phyloP scores from a whole-genome alignment of 768 basidiomycete genomes.

The Brasilioporus rufonigricans region DNA sequence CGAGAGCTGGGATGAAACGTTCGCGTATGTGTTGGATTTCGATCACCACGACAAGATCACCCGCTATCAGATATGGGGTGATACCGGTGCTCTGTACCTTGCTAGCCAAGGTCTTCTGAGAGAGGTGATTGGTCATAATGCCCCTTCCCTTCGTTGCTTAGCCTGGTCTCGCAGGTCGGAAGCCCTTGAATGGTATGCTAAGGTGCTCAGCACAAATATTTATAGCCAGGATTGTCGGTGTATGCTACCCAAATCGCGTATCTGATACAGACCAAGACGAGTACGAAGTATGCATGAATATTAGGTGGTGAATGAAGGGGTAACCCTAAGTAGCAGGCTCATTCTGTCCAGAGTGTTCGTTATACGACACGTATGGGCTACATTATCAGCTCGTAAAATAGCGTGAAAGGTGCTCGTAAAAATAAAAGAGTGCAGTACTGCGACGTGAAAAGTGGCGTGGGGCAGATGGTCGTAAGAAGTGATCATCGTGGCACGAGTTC shows the following conservation, averaged over 20 bases:
- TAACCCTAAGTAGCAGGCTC: not conserved
- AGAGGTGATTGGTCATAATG: slow-evolving; percentile 5
- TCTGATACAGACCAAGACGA: slow-evolving; percentile 15
- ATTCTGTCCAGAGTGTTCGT: slow-evolving; percentile 12
- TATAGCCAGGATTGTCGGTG: not conserved
- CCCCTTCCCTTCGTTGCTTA: not conserved
- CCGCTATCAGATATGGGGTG: slow-evolving; percentile 66
- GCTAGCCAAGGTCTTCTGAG: slow-evolving; percentile 49
- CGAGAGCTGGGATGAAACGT: slow-evolving; percentile 61
- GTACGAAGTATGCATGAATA: slow-evolving; percentile 1
- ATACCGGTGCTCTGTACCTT: slow-evolving; percentile 62
- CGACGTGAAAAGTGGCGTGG: not conserved
- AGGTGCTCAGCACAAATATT: not conserved
- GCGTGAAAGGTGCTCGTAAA: slow-evolving; percentile 2
- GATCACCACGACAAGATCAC: slow-evolving; percentile 54
- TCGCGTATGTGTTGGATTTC: slow-evolving; percentile 59
- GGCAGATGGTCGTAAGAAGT: not conserved
- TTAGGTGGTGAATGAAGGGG: not conserved
- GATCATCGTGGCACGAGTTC: not conserved
- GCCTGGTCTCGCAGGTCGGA: not conserved
- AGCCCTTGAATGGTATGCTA: not conserved
- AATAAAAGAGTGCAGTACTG: not conserved
- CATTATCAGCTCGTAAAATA: slow-evolving; percentile 22
- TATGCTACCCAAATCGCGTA: not conserved
- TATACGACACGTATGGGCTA: slow-evolving; percentile 4